These are phyloP conservation scores for Lodderomyces parapsilosis DNA, from an alignment of 1,139 yeast species.

Conservation along the genomic window DNA sequence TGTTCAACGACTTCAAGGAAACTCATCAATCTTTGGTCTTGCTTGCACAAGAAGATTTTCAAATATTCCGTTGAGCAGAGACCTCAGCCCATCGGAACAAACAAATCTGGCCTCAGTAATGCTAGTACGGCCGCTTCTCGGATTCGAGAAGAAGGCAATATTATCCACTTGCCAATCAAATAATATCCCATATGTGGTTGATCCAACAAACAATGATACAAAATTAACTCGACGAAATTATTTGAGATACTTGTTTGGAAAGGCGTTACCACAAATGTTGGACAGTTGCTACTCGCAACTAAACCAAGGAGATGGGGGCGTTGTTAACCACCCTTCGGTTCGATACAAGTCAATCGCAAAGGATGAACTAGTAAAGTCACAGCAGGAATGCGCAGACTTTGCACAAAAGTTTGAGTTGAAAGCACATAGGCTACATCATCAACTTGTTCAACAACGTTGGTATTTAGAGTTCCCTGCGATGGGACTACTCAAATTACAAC, in stretches of 20 bases:
- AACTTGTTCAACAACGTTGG: slow-evolving; percentile 7
- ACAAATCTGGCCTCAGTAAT: slow-evolving; percentile 14
- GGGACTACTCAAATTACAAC: slow-evolving; percentile 10
- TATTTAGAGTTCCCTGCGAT: slow-evolving; percentile 9
- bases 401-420: slow-evolving; percentile 16
- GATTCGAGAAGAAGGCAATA: slow-evolving; percentile 42
- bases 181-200: slow-evolving; percentile 63
- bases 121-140: slow-evolving; percentile 55
- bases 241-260: slow-evolving; percentile 33
- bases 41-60: slow-evolving; percentile 34
- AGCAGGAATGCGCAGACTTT: slow-evolving; percentile 16
- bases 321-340: neutral
- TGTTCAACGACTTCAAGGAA: slow-evolving; percentile 50
- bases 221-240: slow-evolving; percentile 56
- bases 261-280: slow-evolving; percentile 22
- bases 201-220: slow-evolving; percentile 57
- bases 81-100: slow-evolving; percentile 13
- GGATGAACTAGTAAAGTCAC: slow-evolving; percentile 16
- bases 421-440: slow-evolving; percentile 11
- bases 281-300: neutral
- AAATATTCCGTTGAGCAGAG: slow-evolving; percentile 25
- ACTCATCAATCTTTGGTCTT: slow-evolving; percentile 62
- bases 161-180: slow-evolving; percentile 42
- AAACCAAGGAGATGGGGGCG: neutral
- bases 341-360: neutral